Evolutionary conservation across 768 basidiomycete genomes (phyloP), one percentile per base, ranked within the genome.

Genomic region (Nevesoporus exiguus): DNA sequence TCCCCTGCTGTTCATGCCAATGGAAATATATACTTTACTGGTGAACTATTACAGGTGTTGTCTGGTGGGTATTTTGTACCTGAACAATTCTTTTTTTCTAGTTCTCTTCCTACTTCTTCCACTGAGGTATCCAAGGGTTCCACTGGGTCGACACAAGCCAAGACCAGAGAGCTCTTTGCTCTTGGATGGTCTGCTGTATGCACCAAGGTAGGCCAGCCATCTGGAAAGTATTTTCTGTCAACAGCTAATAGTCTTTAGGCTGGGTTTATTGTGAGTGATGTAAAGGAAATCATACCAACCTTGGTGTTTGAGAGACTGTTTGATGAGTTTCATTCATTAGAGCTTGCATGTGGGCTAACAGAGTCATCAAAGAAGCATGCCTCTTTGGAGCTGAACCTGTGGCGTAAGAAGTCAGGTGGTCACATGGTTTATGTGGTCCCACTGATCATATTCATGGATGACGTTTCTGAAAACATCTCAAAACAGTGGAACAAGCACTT

Each of bases 401-500:
- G 33, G 1, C 37, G 6, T 1, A 5, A 0, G 2, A 52, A 52
- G 11, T 46, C 44, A 2, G 17, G 17, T 10, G 37, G 51, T 1
- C 8, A 8, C 1, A n/a, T 52, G 51, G 51, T 52, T 3, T 19
- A 22, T 31, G 24, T 42, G 0, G 50, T 64, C 0, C 66, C 67
- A 1, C 37, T 69, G 1, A 65, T 71, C 3, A 49, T 69, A 0
- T 69, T 71, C 48, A 63, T 71, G 41, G 73, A 74, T 39, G 70
- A 75, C 51, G 61, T 74, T 0, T 75, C 64, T 0, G 73, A 61
- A 0, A 73, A 74, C 25, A 51, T 55, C 0, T 70, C 59, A 5
- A 74, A 73, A 37, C 72, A 74, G 17, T 76, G 70, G 66, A 71
- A 75, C 36, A 68, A 70, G 25, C 71, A 74, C 25, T 61, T 66